Evolutionary conservation across 805 yeast species (phyloP), one percentile per base, ranked within the genome.

Genomic region (Nakazawaea wickerhamii): DNA sequence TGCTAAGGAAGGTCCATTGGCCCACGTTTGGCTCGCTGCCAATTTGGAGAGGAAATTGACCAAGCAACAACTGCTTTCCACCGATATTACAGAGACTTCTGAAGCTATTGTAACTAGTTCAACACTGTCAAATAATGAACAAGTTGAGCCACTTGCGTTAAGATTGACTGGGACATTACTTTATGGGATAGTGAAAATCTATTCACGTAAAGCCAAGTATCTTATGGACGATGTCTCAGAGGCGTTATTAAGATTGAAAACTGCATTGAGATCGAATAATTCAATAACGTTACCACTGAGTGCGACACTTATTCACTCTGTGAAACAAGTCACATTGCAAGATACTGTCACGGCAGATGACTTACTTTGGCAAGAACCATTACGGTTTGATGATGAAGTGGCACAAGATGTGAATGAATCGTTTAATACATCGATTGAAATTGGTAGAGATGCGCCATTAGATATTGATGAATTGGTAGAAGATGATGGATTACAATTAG

Each of bases 11-110:
- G 95, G 95, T 2, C 95, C 95, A 1, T 67, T 89, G 47, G 95
- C 95, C 2, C 85, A 82, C 50, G 89, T 88, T 7, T 89, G 96
- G 96, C 69, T 89, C 36, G 96, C 96, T 8, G 91, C 96, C 17
- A 89, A 86, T 57, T 73, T 89, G 62, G 95, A 89, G 52, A 77
- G 79, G 53, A 82, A 81, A 50, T 72, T 86, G 26, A 73, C 89
- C 33, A 82, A 83, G 52, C 77, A 76, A 41, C 91, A 85, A 55
- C 68, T 82, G 35, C 66, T 87, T 38, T 80, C 75, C 52, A 82
- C 96, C 11, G 76, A 84, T 52, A 80, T 90, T 45, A 57, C 74
- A 11, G 73, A 79, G 46, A 81, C 90, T 14, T 75, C 83, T 22
- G 67, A 71, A 47, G 88, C 85, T 18, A 79, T 84, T 51, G 79